Percentiles rank a stretch among this genome's conserved stretches.
These are phyloP conservation scores for Petunia hybrid DNA, from an alignment of 305 asterid genomes.

Conservation along the genomic window DNA sequence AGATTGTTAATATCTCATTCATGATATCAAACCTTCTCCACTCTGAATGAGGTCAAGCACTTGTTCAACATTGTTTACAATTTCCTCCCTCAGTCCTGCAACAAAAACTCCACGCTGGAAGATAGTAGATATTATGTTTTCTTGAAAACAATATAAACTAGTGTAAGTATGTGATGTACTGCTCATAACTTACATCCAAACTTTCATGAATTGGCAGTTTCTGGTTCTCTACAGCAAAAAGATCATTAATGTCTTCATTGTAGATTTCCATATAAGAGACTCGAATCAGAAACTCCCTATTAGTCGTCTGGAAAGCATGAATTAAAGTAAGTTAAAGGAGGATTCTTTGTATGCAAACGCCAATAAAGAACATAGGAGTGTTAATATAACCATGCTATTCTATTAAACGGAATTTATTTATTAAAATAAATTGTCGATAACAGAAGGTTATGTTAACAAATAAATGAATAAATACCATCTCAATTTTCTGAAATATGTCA, in stretches of 20 bases:
- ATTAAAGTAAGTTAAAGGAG: conserved; percentile 21
- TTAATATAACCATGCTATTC: background rate
- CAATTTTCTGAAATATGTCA: conserved; percentile 74
- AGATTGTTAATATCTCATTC: conserved; percentile 28
- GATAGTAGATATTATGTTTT: conserved; percentile 35
- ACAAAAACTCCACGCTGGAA: conserved; percentile 96
- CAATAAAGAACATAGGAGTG: background rate
- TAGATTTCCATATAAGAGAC: conserved; percentile 98
- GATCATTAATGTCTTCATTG: conserved; percentile 94
- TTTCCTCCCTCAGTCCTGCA: conserved; percentile 96
- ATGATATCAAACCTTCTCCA: conserved; percentile 83
- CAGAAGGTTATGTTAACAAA: background rate
- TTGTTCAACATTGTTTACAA: conserved; percentile 83
- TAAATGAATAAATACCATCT: conserved; percentile 54
- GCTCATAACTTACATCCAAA: conserved; percentile 70
- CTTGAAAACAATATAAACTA: conserved; percentile 30
- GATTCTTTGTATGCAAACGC: background rate
- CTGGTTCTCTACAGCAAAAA: conserved; percentile 86
- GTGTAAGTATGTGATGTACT: background rate
- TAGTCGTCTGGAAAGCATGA: conserved; percentile 57
- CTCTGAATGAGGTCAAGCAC: conserved; percentile 81
- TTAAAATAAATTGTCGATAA: background rate
- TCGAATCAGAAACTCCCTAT: conserved; percentile 89
- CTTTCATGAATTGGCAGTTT: conserved; percentile 98
- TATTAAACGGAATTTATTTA: background rate